These are phyloP conservation scores for Anthracocystis walkeri DNA, from an alignment of 1,284 basidiomycete species.

Conservation along the genomic window DNA sequence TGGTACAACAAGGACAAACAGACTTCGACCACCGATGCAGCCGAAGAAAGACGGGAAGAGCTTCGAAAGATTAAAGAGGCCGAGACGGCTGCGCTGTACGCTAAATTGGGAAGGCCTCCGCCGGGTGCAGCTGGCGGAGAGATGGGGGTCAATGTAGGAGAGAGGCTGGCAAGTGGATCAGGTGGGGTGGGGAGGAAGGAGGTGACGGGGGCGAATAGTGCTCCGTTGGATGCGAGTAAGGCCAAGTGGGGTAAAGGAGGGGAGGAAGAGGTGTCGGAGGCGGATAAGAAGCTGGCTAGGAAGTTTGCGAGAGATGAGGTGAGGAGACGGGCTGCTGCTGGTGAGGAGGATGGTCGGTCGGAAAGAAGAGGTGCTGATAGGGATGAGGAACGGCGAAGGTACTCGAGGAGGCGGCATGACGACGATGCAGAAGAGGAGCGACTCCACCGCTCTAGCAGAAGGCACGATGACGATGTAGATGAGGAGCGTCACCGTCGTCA, in stretches of 20 bases:
- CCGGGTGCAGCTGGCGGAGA: conserved; percentile 9
- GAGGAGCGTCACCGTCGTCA: conserved; percentile 5
- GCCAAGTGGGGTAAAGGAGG: conserved; percentile 30
- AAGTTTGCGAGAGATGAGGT: conserved; percentile 50
- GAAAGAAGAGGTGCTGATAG: conserved; percentile 17
- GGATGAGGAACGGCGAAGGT: conserved; percentile 5
- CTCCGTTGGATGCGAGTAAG: conserved; percentile 22
- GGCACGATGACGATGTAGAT: conserved; percentile 11
- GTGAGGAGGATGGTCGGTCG: conserved; percentile 37
- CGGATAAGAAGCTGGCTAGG: conserved; percentile 55
- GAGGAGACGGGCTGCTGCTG: conserved; percentile 26
- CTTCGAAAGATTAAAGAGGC: conserved; percentile 59
- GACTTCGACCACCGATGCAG: conserved; percentile 10
- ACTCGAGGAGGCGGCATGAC: conserved; percentile 17
- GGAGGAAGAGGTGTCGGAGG: conserved; percentile 29
- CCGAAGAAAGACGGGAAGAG: conserved; percentile 57
- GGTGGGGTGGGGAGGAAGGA: conserved; percentile 16
- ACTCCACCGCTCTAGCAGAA: background rate
- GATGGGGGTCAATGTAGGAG: conserved; percentile 21
- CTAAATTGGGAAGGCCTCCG: conserved; percentile 42
- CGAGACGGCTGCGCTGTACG: conserved; percentile 62
- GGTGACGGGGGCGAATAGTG: conserved; percentile 50
- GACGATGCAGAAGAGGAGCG: conserved; percentile 10
- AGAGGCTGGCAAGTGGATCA: conserved; percentile 40
- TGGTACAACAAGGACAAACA: conserved; percentile 67